Percentiles rank a stretch among this genome's conserved stretches.
phyloP scores from a whole-genome alignment of 1,139 yeast species.

The Protomyces macrosporus region DNA sequence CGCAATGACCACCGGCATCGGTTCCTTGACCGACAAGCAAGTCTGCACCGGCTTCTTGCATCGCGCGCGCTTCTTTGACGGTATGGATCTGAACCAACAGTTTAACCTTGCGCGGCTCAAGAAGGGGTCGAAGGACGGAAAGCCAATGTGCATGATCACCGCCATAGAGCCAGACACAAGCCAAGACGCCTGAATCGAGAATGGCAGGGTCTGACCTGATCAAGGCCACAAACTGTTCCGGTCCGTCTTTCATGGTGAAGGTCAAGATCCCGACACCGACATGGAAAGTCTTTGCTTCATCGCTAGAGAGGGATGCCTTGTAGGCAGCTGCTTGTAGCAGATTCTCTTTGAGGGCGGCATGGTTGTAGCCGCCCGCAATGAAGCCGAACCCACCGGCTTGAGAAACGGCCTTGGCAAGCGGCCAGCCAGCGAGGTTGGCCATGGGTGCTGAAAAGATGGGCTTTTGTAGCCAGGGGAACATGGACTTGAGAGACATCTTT shows the following conservation, averaged over 20 bases:
- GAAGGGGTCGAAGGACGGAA: conserved; percentile 38
- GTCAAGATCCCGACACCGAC: conserved; percentile 25
- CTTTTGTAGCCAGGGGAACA: conserved; percentile 21
- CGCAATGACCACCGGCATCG: conserved; percentile 54
- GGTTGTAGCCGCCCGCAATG: conserved; percentile 44
- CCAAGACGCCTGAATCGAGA: conserved; percentile 28
- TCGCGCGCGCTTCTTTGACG: conserved; percentile 41
- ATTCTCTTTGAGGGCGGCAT: conserved; percentile 33
- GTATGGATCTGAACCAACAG: conserved; percentile 47
- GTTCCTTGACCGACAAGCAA: conserved; percentile 48
- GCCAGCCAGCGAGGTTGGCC: conserved; percentile 31
- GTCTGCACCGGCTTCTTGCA: conserved; percentile 40
- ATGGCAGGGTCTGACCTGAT: conserved; percentile 24
- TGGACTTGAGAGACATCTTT: not conserved
- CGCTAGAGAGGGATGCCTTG: not conserved
- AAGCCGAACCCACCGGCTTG: conserved; percentile 48
- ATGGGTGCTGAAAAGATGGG: conserved; percentile 30
- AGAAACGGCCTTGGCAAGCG: conserved; percentile 43
- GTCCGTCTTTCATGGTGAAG: conserved; percentile 15
- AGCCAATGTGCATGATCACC: conserved; percentile 42
- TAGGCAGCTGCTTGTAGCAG: not conserved
- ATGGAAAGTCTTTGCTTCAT: conserved; percentile 2
- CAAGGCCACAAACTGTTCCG: not conserved
- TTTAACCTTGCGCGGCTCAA: conserved; percentile 27
- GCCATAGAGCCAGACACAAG: conserved; percentile 29